A percentile compares a stretch with the other conserved stretches of the same genome.
Evolutionary conservation across 345 rosid genomes (phyloP).

Genomic region (Populus davidiana): DNA sequence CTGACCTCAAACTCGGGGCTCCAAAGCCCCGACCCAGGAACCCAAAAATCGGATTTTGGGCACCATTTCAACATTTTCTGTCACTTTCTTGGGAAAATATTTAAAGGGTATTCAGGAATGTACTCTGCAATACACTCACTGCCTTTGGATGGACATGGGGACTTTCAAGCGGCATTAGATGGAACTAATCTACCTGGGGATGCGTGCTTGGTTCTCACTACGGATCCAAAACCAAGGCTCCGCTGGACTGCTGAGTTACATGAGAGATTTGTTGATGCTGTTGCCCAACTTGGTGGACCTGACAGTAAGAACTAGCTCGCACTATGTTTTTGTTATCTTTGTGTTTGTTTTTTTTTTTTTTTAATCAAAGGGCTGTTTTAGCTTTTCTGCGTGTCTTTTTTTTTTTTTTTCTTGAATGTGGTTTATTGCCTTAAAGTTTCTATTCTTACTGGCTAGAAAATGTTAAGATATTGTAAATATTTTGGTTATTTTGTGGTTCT

Average conservation of each 20-base stretch:
- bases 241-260: slow-evolving; percentile 98
- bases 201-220: slow-evolving; percentile 74
- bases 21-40: not conserved
- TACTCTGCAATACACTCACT: slow-evolving; percentile 72
- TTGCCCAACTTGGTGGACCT: slow-evolving; percentile 93
- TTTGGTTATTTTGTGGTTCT: not conserved
- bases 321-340: too few species aligned
- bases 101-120: slow-evolving; percentile 33
- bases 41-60: not conserved
- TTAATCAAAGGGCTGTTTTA: not conserved
- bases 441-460: not conserved
- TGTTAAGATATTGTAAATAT: not conserved
- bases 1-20: slow-evolving; percentile 5
- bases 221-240: slow-evolving; percentile 96
- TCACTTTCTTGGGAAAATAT: not conserved
- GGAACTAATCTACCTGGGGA: slow-evolving; percentile 65
- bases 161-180: slow-evolving; percentile 54
- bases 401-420: not conserved
- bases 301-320: slow-evolving; percentile 53
- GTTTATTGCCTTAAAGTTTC: not conserved
- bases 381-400: not conserved
- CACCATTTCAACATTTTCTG: not conserved
- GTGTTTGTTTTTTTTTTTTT: not conserved
- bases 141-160: slow-evolving; percentile 56
- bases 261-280: slow-evolving; percentile 87